Conservation (phyloP, 2,329 filamentous ascomycete genomes). For the Stachybotrys elegans region DNA sequence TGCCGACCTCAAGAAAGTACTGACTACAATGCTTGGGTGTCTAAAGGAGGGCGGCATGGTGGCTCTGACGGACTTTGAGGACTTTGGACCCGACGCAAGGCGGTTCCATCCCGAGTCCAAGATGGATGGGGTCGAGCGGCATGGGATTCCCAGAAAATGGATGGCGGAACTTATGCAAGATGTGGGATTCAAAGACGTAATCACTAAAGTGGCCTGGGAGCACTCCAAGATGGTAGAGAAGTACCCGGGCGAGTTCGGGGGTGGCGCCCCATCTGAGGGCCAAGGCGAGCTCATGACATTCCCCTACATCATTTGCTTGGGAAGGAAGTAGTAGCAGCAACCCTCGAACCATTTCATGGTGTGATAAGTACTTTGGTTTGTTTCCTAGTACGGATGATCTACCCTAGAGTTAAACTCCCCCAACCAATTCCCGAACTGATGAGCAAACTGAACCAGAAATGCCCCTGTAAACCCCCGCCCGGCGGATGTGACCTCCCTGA, state of each 20-base stretch:
- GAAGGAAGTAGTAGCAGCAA: too few species aligned
- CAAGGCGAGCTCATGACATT: constrained; percentile 26
- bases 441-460: too few species aligned
- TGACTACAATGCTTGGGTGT: constrained; percentile 40
- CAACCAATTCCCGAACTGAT: too few species aligned
- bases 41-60: constrained; percentile 42
- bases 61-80: constrained; percentile 53
- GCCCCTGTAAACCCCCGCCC: too few species aligned
- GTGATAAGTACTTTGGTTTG: too few species aligned
- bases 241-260: constrained; percentile 35
- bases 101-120: constrained; percentile 47
- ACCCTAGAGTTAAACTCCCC: too few species aligned
- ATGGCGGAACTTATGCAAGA: constrained; percentile 36
- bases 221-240: constrained; percentile 45
- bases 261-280: constrained; percentile 20
- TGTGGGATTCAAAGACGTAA: constrained; percentile 32
- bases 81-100: constrained; percentile 46
- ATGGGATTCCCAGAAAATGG: constrained; percentile 40
- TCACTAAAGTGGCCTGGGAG: constrained; percentile 41
- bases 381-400: too few species aligned
- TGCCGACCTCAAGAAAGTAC: constrained; percentile 33
- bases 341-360: too few species aligned
- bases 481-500: too few species aligned
- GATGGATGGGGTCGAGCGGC: constrained; percentile 48
- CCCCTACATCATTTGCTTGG: constrained; percentile 32